These are phyloP conservation scores for Cryptococcus neoformans DNA, from an alignment of 1,284 basidiomycete species.

Conservation along the genomic window DNA sequence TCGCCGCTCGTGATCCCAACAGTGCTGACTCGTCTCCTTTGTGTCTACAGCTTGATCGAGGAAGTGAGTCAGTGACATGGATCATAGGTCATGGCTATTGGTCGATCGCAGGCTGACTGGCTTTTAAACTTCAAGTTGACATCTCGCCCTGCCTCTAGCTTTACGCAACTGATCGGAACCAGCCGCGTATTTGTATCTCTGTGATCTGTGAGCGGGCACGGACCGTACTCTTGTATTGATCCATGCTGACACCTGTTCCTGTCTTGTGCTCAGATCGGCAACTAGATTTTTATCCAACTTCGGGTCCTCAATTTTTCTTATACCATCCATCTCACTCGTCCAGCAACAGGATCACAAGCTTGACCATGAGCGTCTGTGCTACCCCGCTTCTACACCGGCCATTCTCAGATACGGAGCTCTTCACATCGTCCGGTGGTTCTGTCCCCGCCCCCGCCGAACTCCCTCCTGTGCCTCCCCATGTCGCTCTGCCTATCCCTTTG, in stretches of 20 bases:
- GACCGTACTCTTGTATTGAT: not conserved
- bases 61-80: not conserved
- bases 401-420: constrained; percentile 15
- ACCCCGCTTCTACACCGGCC: constrained; percentile 10
- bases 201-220: not conserved
- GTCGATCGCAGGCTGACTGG: too few species aligned
- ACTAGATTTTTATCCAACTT: not conserved
- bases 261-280: not conserved
- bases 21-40: not conserved
- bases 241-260: not conserved
- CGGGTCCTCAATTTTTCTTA: too few species aligned
- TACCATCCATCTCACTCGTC: not conserved
- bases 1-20: not conserved
- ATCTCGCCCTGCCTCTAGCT: too few species aligned
- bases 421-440: constrained; percentile 7
- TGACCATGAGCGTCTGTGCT: constrained; percentile 13
- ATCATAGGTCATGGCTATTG: too few species aligned
- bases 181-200: not conserved
- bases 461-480: constrained; percentile 8
- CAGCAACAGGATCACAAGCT: too few species aligned
- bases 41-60: not conserved
- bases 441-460: constrained; percentile 15
- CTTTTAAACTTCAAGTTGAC: too few species aligned
- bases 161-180: too few species aligned
- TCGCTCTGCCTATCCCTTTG: not conserved